These are phyloP conservation scores for Amanita brunnescens DNA, from an alignment of 768 basidiomycete genomes.

Conservation along the genomic window DNA sequence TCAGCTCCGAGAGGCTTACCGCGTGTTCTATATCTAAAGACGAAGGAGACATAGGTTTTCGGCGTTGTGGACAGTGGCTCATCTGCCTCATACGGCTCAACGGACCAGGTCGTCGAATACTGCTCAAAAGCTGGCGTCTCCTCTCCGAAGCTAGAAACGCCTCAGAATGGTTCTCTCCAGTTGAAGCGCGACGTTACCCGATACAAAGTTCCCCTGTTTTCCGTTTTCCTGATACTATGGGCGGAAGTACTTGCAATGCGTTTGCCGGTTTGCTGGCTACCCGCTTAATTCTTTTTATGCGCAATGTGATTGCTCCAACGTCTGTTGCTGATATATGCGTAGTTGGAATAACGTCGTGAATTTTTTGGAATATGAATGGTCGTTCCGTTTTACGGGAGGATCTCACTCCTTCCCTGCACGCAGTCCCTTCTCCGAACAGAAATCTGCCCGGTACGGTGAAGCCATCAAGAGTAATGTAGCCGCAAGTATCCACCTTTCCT, in stretches of 20 bases:
- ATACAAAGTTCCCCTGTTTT: slow-evolving; percentile 35
- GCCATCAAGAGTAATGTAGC: slow-evolving; percentile 60
- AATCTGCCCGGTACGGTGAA: slow-evolving; percentile 55
- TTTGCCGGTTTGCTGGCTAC: slow-evolving; percentile 33
- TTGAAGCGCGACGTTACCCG: slow-evolving; percentile 27
- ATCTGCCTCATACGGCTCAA: slow-evolving; percentile 36
- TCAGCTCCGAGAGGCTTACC: slow-evolving; percentile 25
- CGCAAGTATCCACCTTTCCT: slow-evolving; percentile 41
- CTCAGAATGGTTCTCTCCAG: slow-evolving; percentile 2
- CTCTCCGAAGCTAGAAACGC: slow-evolving; percentile 37
- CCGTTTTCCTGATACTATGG: slow-evolving; percentile 24
- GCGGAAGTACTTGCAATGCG: slow-evolving; percentile 29
- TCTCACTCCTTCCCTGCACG: slow-evolving; percentile 45
- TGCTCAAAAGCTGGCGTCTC: slow-evolving; percentile 31
- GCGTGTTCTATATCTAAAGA: slow-evolving; percentile 53
- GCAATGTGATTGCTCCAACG: slow-evolving; percentile 44
- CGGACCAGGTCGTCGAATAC: slow-evolving; percentile 43
- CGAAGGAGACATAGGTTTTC: slow-evolving; percentile 53
- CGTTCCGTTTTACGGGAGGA: slow-evolving; percentile 41
- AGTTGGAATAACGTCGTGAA: slow-evolving; percentile 17
- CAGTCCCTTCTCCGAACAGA: slow-evolving; percentile 45
- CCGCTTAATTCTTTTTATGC: slow-evolving; percentile 36
- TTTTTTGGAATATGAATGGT: slow-evolving; percentile 51
- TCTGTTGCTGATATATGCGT: slow-evolving; percentile 22
- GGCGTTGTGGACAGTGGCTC: slow-evolving; percentile 22